Conservation (phyloP, 495 filamentous ascomycete species). For the Parathielavia appendiculata region DNA sequence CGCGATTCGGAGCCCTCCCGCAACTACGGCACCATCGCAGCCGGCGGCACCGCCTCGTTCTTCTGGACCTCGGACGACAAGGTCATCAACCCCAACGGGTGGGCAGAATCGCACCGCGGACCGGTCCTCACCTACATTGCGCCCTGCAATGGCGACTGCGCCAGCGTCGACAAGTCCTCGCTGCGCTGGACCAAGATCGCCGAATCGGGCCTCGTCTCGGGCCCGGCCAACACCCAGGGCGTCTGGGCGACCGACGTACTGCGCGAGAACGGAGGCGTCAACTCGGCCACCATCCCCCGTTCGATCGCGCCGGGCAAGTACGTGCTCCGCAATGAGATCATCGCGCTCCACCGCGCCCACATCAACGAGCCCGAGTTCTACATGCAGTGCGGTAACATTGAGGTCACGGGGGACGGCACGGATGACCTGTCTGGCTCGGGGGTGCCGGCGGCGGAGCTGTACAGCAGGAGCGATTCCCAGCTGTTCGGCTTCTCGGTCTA, state of each 20-base stretch:
- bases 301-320: conserved; percentile 4
- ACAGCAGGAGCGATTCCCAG: neutral
- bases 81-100: conserved; percentile 4
- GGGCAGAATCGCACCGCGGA: conserved; percentile 1
- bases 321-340: conserved; percentile 3
- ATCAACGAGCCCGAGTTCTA: conserved; percentile 4
- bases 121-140: conserved; percentile 2
- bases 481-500: conserved; percentile 2
- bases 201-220: neutral
- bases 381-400: conserved; percentile 2
- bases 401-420: neutral
- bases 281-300: neutral
- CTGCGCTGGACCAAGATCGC: conserved; percentile 4
- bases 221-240: neutral
- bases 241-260: conserved; percentile 1
- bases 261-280: conserved; percentile 3
- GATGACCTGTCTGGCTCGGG: neutral
- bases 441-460: neutral
- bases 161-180: neutral
- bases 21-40: conserved; percentile 6
- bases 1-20: neutral
- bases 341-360: neutral
- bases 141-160: conserved; percentile 4
- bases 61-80: conserved; percentile 6
- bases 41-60: neutral